These are phyloP conservation scores for Jackrogersella minutella DNA, from an alignment of 495 filamentous ascomycete species.

Conservation along the genomic window DNA sequence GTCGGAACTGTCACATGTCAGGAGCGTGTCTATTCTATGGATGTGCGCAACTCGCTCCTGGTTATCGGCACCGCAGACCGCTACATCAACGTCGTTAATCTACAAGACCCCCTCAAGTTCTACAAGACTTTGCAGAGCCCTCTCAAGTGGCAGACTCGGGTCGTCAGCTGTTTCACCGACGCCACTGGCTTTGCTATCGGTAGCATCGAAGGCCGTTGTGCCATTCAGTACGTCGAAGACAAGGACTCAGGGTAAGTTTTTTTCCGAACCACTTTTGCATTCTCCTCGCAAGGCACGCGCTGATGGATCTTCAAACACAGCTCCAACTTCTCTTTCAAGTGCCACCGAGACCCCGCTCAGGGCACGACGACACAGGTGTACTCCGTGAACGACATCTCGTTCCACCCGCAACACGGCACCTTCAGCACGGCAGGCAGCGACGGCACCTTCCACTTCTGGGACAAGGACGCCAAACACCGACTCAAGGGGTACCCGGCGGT, in stretches of 20 bases:
- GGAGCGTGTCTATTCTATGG: conserved; percentile 88
- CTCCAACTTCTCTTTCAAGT: conserved; percentile 92
- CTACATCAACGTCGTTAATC: conserved; percentile 85
- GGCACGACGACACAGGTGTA: conserved; percentile 78
- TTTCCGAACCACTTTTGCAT: not conserved
- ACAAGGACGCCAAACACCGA: conserved; percentile 86
- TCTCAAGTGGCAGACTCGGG: conserved; percentile 86
- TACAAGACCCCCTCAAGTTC: conserved; percentile 74
- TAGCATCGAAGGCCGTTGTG: conserved; percentile 88
- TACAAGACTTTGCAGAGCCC: conserved; percentile 86
- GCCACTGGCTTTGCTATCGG: conserved; percentile 86
- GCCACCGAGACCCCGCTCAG: conserved; percentile 80
- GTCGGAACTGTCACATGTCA: conserved; percentile 71
- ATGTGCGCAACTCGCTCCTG: conserved; percentile 78
- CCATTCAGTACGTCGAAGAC: conserved; percentile 88
- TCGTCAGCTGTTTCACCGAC: conserved; percentile 85
- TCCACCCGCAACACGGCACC: conserved; percentile 81
- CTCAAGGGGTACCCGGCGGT: conserved; percentile 89
- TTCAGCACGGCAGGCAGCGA: conserved; percentile 91
- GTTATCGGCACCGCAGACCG: conserved; percentile 87
- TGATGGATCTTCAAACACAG: conserved; percentile 43
- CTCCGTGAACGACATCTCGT: conserved; percentile 87
- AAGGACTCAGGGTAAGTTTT: conserved; percentile 73
- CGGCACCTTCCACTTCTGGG: conserved; percentile 91
- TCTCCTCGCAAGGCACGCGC: not conserved